phyloP scores from a whole-genome alignment of 345 rosid species.

The Salix purpurea region DNA sequence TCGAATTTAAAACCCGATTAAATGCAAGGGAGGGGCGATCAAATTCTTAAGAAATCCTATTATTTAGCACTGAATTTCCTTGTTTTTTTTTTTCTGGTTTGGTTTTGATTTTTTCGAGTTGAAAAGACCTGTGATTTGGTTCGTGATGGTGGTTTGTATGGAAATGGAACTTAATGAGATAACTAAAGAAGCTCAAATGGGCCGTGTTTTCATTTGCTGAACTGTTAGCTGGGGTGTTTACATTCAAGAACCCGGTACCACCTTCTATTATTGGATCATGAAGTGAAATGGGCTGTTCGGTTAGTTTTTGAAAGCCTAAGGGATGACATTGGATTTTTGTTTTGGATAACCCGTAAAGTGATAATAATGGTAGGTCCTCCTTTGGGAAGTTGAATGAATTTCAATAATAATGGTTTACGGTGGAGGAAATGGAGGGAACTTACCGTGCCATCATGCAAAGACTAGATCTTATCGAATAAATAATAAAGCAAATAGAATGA shows the following conservation, averaged over 20 bases:
- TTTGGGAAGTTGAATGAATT: not conserved
- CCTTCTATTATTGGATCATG: not conserved
- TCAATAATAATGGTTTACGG: not conserved
- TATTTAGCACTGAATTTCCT: not conserved
- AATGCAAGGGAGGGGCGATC: not conserved
- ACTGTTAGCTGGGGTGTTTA: not conserved
- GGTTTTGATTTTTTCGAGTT: too few relatives aligned
- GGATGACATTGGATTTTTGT: not conserved
- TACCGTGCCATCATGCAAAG: not conserved
- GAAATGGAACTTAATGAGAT: not conserved
- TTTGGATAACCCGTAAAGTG: not conserved
- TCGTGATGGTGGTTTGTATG: not conserved
- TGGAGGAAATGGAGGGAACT: not conserved
- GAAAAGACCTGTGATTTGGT: not conserved
- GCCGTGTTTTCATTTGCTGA: not conserved
- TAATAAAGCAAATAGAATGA: not conserved
- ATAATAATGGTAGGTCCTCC: not conserved
- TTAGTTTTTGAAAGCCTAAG: not conserved
- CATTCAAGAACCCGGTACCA: not conserved
- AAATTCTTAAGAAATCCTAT: not conserved
- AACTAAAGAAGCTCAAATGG: not conserved
- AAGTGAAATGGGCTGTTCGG: not conserved
- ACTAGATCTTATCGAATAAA: not conserved
- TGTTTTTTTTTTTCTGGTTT: not conserved
- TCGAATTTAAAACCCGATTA: not conserved